Evolutionary conservation across 2,329 filamentous ascomycete genomes (phyloP), one percentile per base, ranked within the genome.

Genomic region (Arthroderma sp.): DNA sequence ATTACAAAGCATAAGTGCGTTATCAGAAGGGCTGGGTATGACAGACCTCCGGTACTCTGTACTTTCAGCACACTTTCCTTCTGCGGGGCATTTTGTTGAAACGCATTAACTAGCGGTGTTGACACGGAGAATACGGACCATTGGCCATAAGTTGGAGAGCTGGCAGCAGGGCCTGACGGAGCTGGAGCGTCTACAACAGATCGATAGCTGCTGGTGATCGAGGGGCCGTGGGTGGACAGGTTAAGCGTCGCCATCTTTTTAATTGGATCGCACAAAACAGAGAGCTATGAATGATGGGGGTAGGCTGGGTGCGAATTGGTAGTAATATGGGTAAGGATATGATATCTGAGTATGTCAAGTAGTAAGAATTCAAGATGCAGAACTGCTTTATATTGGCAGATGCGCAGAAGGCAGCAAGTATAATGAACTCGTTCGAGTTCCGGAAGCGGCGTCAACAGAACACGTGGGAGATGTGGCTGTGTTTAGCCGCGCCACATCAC

Each of bases 1-100:
- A 22, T 22, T 22, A 30, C 22, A 29, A n/a, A 15, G 10, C 3
- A 29, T 10, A n/a, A 10, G 32, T 37, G 22, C 30, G 38, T 9
- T 22, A 22, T 10, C 8, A 37, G 8, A 6, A 38, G 5, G 15
- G 10, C 30, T 10, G 22, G 33, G 10, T 22, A 33, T 22, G n/a
- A 60, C 65, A 66, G 65, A 89, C 86, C 84, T 70, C 88, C 89
- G 40, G 86, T 93, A 59, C 74, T 81, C 63, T 96, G 87, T 42
- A 98, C 89, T 68, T 95, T 96, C 54, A 98, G 70, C 1, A 95
- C 78, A 64, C 89, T 96, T 68, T 96, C 89, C 69, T 95, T 96
- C 53, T 78, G 73, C 34, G 77, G 82, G 46, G 77, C 74, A 60
- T 91, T 85, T 51, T 74, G 71, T 66, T 94, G 86, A 64, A 98